Evolutionary conservation across 345 rosid genomes (phyloP), one percentile per base, ranked within the genome.

Genomic region (Carallia pectinifolia): DNA sequence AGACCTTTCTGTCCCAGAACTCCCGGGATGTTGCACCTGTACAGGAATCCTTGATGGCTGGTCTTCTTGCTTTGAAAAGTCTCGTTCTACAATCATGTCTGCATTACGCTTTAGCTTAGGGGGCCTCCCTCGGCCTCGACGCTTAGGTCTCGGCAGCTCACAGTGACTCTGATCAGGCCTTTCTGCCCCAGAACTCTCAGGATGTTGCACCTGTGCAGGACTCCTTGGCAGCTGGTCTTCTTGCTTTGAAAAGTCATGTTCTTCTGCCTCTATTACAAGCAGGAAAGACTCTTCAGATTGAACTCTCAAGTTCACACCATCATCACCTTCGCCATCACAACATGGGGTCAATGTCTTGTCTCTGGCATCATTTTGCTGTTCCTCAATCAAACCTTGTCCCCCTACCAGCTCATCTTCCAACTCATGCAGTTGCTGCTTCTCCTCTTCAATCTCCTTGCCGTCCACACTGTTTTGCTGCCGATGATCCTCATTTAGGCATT

Each of bases 111-210:
- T 60, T 54, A 13, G 23, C 2, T 62, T 36, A 23, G 18, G 59
- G 27, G 58, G 67, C n/a, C 63, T 67, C 29, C 62, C 71, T 61
- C 30, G 33, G 53, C 53, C 60, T 73, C 7, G 68, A 67, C 8
- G 30, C 58, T 40, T 31, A 12, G 44, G 52, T 59, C 2, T 62
- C 62, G 54, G 58, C 56, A n/a, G 50, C 48, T 52, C 33, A 38
- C 38, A 33, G 13, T 27, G 61, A 38, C 27, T 54, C 53, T 60
- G 61, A 12, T n/a, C 44, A 40, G 18, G 6, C 6, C 18, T 31
- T 37, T 64, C 23, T n/a, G 8, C 10, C 4, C 56, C 48, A 48
- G 56, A 6, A 48, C 4, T 33, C 4, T 64, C 1, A 37, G 40
- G 50, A 40, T 64, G 34, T 33, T 33, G 34, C 34, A 33, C 34